Percentiles rank a stretch among this genome's conserved stretches.
Conservation (phyloP, 176 grass and related monocot species). For the Carex cristatella region DNA sequence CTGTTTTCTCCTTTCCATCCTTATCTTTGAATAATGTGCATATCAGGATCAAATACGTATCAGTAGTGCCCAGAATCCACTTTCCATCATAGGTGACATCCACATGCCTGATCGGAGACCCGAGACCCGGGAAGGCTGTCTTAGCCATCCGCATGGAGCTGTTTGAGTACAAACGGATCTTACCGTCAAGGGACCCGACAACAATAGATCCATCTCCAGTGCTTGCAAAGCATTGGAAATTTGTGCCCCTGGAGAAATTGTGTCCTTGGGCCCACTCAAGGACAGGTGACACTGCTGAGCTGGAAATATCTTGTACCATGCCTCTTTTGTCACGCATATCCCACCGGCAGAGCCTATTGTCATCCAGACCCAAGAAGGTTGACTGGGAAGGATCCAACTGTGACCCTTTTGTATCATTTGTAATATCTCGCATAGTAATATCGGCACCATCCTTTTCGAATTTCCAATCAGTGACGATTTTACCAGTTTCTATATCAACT, state of each 20-base stretch:
- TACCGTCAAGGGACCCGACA: slow-evolving; percentile 77
- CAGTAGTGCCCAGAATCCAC: slow-evolving; percentile 80
- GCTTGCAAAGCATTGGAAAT: slow-evolving; percentile 83
- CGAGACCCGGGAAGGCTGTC: slow-evolving; percentile 79
- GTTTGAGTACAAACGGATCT: slow-evolving; percentile 79
- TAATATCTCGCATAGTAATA: slow-evolving; percentile 73
- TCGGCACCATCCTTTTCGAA: slow-evolving; percentile 83
- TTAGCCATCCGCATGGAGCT: slow-evolving; percentile 93
- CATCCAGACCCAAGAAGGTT: slow-evolving; percentile 80
- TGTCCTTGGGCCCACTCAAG: slow-evolving; percentile 82
- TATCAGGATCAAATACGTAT: slow-evolving; percentile 80
- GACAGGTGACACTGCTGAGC: slow-evolving; percentile 51
- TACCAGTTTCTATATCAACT: slow-evolving; percentile 80
- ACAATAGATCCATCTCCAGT: slow-evolving; percentile 87
- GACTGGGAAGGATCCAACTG: slow-evolving; percentile 78
- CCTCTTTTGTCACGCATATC: slow-evolving; percentile 79
- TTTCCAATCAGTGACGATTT: slow-evolving; percentile 68
- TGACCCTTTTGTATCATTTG: slow-evolving; percentile 70
- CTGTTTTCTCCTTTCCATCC: slow-evolving; percentile 85
- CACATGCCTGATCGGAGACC: slow-evolving; percentile 67
- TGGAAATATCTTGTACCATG: slow-evolving; percentile 66
- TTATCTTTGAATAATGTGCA: slow-evolving; percentile 88
- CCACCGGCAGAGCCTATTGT: slow-evolving; percentile 83
- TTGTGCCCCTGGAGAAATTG: slow-evolving; percentile 81
- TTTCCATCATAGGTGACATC: slow-evolving; percentile 94